phyloP scores from a whole-genome alignment of 306 rosid species.

The Gillenia trifoliata region DNA sequence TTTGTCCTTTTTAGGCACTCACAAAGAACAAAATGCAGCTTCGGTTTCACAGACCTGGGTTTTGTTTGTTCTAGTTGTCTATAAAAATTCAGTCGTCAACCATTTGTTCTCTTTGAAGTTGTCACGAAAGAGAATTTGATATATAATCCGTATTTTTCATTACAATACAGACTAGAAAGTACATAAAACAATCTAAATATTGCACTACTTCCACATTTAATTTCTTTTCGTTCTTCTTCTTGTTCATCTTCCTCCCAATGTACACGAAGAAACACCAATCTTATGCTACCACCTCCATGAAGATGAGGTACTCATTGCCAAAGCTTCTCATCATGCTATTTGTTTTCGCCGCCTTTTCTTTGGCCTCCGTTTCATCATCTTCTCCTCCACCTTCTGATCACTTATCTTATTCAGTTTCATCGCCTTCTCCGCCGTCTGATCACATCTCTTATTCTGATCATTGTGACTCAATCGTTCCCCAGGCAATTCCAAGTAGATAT shows the following conservation, averaged over 20 bases:
- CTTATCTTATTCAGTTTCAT: background rate
- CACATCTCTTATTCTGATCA: slow-evolving; percentile 28
- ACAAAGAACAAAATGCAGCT: background rate
- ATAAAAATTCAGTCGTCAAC: background rate
- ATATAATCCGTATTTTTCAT: background rate
- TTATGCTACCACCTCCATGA: background rate
- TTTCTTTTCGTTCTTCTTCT: background rate
- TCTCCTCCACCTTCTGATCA: no score
- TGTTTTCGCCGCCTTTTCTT: background rate
- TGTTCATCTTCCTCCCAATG: background rate
- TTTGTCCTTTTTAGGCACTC: background rate
- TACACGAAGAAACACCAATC: background rate
- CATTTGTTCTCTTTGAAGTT: background rate
- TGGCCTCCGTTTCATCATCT: no score
- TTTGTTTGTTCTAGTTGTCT: background rate
- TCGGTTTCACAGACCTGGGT: background rate
- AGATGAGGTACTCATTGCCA: slow-evolving; percentile 1
- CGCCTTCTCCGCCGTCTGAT: slow-evolving; percentile 4
- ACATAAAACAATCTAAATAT: background rate
- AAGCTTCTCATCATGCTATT: slow-evolving; percentile 23
- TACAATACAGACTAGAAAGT: background rate
- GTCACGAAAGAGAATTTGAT: background rate
- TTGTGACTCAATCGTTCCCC: slow-evolving; percentile 36
- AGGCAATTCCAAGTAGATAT: background rate
- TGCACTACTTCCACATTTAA: background rate